Base-by-base conservation (phyloP, 1,284 basidiomycete species). In the Cryptococcus neoformans region DNA sequence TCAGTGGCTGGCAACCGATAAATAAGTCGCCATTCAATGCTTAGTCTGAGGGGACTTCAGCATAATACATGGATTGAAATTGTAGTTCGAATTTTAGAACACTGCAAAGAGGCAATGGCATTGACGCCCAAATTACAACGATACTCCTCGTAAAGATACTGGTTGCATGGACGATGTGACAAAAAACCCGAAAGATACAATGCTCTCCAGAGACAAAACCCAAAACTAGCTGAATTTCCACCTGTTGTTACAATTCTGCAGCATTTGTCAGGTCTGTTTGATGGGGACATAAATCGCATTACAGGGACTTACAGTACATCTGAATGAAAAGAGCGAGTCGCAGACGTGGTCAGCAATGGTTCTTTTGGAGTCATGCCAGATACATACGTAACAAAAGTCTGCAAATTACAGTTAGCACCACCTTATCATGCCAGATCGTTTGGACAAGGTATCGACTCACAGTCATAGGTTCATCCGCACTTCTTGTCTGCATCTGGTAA, bases 401-500 rank as follows among this genome's bases (percentile, higher is more conserved):
- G 67, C 54, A 39, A n/a, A 16, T 17, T 35, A 55, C 41, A 59
- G 53, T 51, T 17, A 39, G 16, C 2, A 17, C 39, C 38, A 6
- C 49, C 16, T 17, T 21, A 36, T 12, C 46, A 17, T 12, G n/a
- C n/a, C n/a, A n/a, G n/a, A n/a, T n/a, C n/a, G n/a, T n/a, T n/a
- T 34, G n/a, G 16, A 6, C 14, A 45, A 45, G 6, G 12, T 17
- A 16, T 4, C 6, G 1, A 83, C 86, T 76, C 75, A 89, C 88
- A 8, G 92, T 95, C 93, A 97, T 96, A 42, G 92, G 93, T 79
- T 95, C 93, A 80, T 97, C 93, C 40, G 93, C 93, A 72, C 87
- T 90, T 62, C 93, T 83, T 5, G 93, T 97, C 75, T 97, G 92
- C 70, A 90, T 91, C 79, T 95, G 93, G 67, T 92, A 89, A 72